Evolutionary conservation across 768 basidiomycete genomes (phyloP).

Genomic region (Dacryopinax primogenitus): DNA sequence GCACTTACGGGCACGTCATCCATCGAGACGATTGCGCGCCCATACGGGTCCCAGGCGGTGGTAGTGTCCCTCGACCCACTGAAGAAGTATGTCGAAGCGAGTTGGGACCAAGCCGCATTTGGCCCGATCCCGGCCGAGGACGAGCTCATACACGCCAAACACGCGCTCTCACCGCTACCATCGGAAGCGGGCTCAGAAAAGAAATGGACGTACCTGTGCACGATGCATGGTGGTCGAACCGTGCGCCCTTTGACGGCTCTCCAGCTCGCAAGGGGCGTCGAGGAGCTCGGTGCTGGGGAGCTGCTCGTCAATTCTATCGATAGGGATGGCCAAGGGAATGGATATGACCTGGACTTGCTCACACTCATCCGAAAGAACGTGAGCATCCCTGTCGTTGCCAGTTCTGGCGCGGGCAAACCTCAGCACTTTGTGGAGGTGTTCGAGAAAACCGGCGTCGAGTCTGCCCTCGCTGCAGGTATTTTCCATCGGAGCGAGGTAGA

Average conservation of each 20-base stretch:
- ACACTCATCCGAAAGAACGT: slow-evolving; percentile 61
- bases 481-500: slow-evolving; percentile 85
- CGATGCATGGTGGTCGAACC: slow-evolving; percentile 86
- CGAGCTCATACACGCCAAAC: slow-evolving; percentile 41
- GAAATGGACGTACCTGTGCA: slow-evolving; percentile 99
- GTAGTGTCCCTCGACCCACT: slow-evolving; percentile 95
- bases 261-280: slow-evolving; percentile 84
- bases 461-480: slow-evolving; percentile 91
- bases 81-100: slow-evolving; percentile 61
- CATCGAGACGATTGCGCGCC: slow-evolving; percentile 81
- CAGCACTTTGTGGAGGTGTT: slow-evolving; percentile 88
- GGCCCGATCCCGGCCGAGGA: slow-evolving; percentile 43
- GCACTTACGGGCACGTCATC: slow-evolving; percentile 50
- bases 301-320: slow-evolving; percentile 93
- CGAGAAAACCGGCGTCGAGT: slow-evolving; percentile 62
- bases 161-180: slow-evolving; percentile 22
- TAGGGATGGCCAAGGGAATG: slow-evolving; percentile 80
- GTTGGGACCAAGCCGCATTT: slow-evolving; percentile 44
- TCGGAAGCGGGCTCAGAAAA: slow-evolving; percentile 49
- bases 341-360: slow-evolving; percentile 81
- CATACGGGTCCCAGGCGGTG: slow-evolving; percentile 92
- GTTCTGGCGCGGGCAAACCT: slow-evolving; percentile 75
- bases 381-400: slow-evolving; percentile 84
- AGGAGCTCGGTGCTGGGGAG: slow-evolving; percentile 85
- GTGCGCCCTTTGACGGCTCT: slow-evolving; percentile 70